Base-by-base conservation (phyloP, 768 basidiomycete species). In the Calvatia gigantea region DNA sequence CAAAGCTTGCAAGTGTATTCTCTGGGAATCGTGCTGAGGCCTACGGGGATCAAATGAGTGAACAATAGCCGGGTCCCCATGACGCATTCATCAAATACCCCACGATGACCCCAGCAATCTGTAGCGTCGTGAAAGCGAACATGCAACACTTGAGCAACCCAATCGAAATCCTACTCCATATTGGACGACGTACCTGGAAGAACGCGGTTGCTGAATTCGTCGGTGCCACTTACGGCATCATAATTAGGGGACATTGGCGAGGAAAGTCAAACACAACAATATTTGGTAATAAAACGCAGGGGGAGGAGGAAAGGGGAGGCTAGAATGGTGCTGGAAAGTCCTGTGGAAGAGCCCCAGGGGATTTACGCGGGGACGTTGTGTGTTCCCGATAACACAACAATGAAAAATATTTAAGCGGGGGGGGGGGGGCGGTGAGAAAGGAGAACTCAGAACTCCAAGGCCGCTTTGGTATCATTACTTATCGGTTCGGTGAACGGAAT, bases 1-100 rank as follows among this genome's bases (percentile, higher is more conserved):
- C 86, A 72, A 98, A 98, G 73, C 91, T 93, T 33, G 91, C 92
- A 58, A 94, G 82, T 44, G 94, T 96, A 76, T 98, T 98, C 73
- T 98, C 96, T 2, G 93, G 92, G 70, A 81, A 93, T 12, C 81
- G 76, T 21, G 89, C 83, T n/a, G 91, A 94, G 37, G 94, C 94
- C 92, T 94, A 62, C 54, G 42, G 44, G 55, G 58, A 9, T 41
- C 1, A 31, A 29, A 31, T 19, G 37, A n/a, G 38, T n/a, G 11
- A 25, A 23, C 33, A n/a, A 32, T 27, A 11, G 25, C 9, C n/a
- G 3, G 32, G n/a, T 37, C 2, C 25, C 23, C 15, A 37, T 17
- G 57, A 14, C 5, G 31, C 23, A 27, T 23, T 19, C 9, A 12
- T 19, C 28, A 69, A 71, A 63, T 65, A 79, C 78, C 39, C 79